Percentiles rank a stretch among this genome's conserved stretches.
These are phyloP conservation scores for Diaporthe humulicola DNA, from an alignment of 2,329 filamentous ascomycete genomes.

Conservation along the genomic window DNA sequence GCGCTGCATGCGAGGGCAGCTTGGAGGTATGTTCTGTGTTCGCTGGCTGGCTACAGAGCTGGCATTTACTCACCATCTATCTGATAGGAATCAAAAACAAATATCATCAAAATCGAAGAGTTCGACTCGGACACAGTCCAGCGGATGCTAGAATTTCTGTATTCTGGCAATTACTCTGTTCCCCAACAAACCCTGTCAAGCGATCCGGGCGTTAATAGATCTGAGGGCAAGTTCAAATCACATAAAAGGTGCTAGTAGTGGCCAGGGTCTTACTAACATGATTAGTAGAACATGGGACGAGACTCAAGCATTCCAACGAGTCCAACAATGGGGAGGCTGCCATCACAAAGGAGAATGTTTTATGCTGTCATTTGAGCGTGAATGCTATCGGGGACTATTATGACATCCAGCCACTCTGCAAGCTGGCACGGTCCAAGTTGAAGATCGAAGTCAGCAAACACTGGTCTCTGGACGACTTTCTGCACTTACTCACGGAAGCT, in stretches of 20 bases:
- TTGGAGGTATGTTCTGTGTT: background rate
- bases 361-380: background rate
- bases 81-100: background rate
- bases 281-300: too few species aligned
- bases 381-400: conserved; percentile 8
- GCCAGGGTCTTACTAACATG: background rate
- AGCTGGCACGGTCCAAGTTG: background rate
- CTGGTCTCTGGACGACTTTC: background rate
- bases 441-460: background rate
- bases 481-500: background rate
- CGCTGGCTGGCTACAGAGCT: too few species aligned
- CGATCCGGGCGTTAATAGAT: too few species aligned
- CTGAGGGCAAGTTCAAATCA: background rate
- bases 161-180: background rate
- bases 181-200: background rate
- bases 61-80: background rate
- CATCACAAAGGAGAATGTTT: background rate
- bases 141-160: background rate
- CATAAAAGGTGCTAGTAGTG: too few species aligned
- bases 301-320: too few species aligned
- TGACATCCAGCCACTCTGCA: background rate
- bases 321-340: too few species aligned
- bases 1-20: background rate
- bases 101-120: background rate
- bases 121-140: background rate